These are phyloP conservation scores for Saccharum officinarum DNA, from an alignment of 176 grass and related monocot species.

Conservation along the genomic window DNA sequence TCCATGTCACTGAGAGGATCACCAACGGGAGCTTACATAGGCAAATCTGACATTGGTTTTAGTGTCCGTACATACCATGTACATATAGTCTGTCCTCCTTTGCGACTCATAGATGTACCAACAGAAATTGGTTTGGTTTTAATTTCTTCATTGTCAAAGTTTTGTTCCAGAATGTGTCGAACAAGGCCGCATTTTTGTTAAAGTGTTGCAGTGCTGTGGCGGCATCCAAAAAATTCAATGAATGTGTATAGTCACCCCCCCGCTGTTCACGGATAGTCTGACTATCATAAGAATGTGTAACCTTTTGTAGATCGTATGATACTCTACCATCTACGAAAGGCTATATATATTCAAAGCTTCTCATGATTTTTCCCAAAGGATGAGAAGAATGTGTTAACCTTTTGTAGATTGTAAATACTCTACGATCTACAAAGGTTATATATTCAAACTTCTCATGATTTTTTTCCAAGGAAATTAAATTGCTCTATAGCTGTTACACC, in stretches of 20 bases:
- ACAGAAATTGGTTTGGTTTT: conserved; percentile 12
- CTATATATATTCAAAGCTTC: not conserved
- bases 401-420: not conserved
- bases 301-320: not conserved
- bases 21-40: conserved; percentile 40
- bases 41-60: conserved; percentile 36
- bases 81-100: conserved; percentile 19
- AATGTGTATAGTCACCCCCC: conserved; percentile 30
- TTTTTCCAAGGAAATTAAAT: no score
- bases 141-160: not conserved
- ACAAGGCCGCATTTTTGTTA: conserved; percentile 45
- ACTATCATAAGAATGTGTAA: not conserved
- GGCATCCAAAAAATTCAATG: conserved; percentile 26
- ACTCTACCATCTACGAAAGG: not conserved
- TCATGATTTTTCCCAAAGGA: not conserved
- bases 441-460: not conserved
- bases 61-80: conserved; percentile 38
- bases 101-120: conserved; percentile 26
- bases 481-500: no score
- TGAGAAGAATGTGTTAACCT: not conserved
- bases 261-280: not conserved
- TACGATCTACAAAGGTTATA: not conserved
- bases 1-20: not conserved
- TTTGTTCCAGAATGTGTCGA: conserved; percentile 35
- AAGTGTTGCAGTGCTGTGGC: conserved; percentile 41